These are phyloP conservation scores for Cladobotryum protrusum DNA, from an alignment of 2,329 filamentous ascomycete genomes.

Conservation along the genomic window DNA sequence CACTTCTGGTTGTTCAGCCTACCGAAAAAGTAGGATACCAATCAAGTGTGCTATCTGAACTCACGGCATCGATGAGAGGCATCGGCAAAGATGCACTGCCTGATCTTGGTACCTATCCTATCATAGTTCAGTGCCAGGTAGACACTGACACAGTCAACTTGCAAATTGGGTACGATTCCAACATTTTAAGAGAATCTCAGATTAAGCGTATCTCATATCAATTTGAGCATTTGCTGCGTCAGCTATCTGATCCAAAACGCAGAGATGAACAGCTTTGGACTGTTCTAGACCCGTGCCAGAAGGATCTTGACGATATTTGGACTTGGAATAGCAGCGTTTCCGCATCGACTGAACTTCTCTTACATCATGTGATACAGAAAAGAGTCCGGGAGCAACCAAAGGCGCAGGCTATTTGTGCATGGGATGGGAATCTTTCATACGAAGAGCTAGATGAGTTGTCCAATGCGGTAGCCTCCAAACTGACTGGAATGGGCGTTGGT, in stretches of 20 bases:
- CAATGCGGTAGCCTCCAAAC: slow-evolving; percentile 11
- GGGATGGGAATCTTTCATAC: slow-evolving; percentile 18
- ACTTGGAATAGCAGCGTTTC: slow-evolving; percentile 1
- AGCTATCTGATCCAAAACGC: neutral
- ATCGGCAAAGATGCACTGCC: too few relatives aligned
- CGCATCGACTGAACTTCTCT: slow-evolving; percentile 2
- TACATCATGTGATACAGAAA: slow-evolving; percentile 9
- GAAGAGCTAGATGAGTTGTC: slow-evolving; percentile 11
- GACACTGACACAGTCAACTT: too few relatives aligned
- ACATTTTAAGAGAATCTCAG: neutral
- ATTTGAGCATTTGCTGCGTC: slow-evolving; percentile 1
- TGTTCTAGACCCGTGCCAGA: neutral
- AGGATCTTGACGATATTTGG: slow-evolving; percentile 5
- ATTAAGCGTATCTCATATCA: slow-evolving; percentile 3
- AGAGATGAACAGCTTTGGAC: neutral
- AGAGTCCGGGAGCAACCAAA: neutral
- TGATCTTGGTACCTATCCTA: too few relatives aligned
- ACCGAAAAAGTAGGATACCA: neutral
- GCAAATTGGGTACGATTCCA: slow-evolving; percentile 2
- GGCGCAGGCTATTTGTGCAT: slow-evolving; percentile 12
- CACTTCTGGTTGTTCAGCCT: slow-evolving; percentile 22
- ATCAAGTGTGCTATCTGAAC: too few relatives aligned
- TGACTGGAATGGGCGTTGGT: slow-evolving; percentile 1
- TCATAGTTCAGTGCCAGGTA: too few relatives aligned
- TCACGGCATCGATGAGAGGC: too few relatives aligned